Conservation (phyloP, 1,284 basidiomycete genomes). For the Pseudozyma tsukubaensis region DNA sequence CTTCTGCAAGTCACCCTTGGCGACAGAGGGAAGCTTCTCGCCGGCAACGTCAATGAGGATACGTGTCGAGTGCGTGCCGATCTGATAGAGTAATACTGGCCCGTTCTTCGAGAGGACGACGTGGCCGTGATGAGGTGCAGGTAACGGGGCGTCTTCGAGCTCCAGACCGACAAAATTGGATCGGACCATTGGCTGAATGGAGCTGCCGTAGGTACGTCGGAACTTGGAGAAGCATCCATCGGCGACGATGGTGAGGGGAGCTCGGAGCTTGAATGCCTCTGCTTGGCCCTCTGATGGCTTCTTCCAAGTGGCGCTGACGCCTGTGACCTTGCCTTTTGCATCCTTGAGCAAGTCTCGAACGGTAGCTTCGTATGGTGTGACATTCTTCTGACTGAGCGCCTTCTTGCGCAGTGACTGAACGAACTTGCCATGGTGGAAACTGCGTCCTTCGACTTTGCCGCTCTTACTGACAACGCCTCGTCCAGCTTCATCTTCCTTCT, state of each 20-base stretch:
- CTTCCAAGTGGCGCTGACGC: slow-evolving; percentile 53
- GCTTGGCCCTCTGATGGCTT: slow-evolving; percentile 21
- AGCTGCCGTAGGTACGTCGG: slow-evolving; percentile 72
- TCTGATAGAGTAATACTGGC: slow-evolving; percentile 89
- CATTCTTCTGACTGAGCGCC: slow-evolving; percentile 71
- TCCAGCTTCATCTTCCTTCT: slow-evolving; percentile 50
- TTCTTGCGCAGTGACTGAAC: slow-evolving; percentile 82
- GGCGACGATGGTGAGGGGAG: slow-evolving; percentile 85
- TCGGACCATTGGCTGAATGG: slow-evolving; percentile 72
- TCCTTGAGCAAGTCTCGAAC: slow-evolving; percentile 60
- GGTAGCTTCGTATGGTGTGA: slow-evolving; percentile 58
- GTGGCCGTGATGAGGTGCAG: slow-evolving; percentile 86
- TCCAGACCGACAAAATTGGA: slow-evolving; percentile 86
- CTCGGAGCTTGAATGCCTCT: slow-evolving; percentile 71
- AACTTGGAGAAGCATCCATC: slow-evolving; percentile 96
- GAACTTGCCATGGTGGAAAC: slow-evolving; percentile 95
- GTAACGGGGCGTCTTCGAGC: slow-evolving; percentile 79
- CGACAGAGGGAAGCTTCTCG: slow-evolving; percentile 77
- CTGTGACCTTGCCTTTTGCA: slow-evolving; percentile 43
- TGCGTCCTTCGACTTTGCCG: slow-evolving; percentile 74
- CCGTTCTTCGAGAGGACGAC: slow-evolving; percentile 80
- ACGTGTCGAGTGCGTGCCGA: slow-evolving; percentile 80
- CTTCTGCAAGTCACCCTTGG: slow-evolving; percentile 74
- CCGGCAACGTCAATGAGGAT: slow-evolving; percentile 92
- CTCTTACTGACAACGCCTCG: slow-evolving; percentile 44